These are phyloP conservation scores for Exophiala alcalophila DNA, from an alignment of 2,329 filamentous ascomycete species.

Conservation along the genomic window DNA sequence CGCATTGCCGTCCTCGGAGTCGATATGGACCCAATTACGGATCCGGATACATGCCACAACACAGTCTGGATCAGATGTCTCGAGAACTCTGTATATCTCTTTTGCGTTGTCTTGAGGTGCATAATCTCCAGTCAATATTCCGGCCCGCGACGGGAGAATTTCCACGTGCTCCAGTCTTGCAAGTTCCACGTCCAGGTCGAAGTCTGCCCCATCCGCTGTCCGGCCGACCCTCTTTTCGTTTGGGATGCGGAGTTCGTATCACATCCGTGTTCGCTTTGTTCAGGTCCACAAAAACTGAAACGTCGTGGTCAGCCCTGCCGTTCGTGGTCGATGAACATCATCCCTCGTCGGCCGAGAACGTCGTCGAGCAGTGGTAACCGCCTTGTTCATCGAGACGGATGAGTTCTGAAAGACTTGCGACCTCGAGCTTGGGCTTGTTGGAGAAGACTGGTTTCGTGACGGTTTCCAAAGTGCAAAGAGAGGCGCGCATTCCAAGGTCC, in stretches of 20 bases:
- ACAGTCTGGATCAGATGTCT: too few relatives aligned
- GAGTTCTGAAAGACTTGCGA: conserved; percentile 47
- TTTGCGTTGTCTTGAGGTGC: conserved; percentile 4
- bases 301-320: conserved; percentile 32
- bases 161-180: conserved; percentile 26
- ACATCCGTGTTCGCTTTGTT: conserved; percentile 43
- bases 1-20: too few relatives aligned
- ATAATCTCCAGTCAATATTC: conserved; percentile 9
- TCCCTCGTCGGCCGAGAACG: conserved; percentile 13
- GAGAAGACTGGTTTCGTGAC: conserved; percentile 48
- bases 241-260: conserved; percentile 36
- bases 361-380: conserved; percentile 3
- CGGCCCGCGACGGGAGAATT: conserved; percentile 18
- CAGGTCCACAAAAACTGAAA: conserved; percentile 47
- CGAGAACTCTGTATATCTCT: too few relatives aligned
- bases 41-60: too few relatives aligned
- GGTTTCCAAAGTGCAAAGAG: conserved; percentile 47
- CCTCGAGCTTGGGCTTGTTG: conserved; percentile 51
- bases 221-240: conserved; percentile 9
- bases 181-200: conserved; percentile 24
- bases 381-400: conserved; percentile 39
- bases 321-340: conserved; percentile 7
- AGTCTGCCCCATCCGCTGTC: conserved; percentile 3
- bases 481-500: conserved; percentile 43
- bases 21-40: too few relatives aligned